Evolutionary conservation across 169 alveolate genomes (phyloP), one percentile per base, ranked within the genome.

Genomic region (Theileria orientalis): DNA sequence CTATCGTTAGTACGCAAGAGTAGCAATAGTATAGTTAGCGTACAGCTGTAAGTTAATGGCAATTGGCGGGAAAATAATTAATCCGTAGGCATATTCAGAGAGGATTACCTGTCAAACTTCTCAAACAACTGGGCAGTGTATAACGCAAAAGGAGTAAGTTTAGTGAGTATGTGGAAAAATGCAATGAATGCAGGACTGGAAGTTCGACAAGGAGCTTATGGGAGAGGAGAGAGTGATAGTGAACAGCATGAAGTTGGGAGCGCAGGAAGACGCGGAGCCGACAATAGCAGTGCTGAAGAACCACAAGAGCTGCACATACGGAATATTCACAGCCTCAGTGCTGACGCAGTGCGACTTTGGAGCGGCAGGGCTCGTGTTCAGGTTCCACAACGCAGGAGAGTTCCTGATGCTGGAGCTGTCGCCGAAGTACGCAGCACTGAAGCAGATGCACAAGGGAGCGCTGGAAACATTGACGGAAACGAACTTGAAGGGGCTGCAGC

Each of bases 291-390:
- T 84, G 40, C 83, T 90, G 47, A 84, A 82, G 56, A 88, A 87
- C 52, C 84, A 89, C 37, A 76, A 90, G 35, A 80, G 85, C 60
- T 92, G 95, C 67, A 87, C 83, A 3, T 62, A 70, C 19, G 95
- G 95, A 7, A 44, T 74, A 32, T 85, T 92, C 60, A 69, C 89
- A 6, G 88, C 86, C 56, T 71, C 90, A 16, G 35, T 90, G 32
- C 82, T 90, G 54, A 92, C 94, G 21, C 92, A 90, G 76, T 92
- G 94, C 46, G 91, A 83, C 6, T 56, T 59, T 47, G 95, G 95
- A 1, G 69, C 83, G 2, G 87, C 85, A 66, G 95, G 95, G 37
- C 83, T 91, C 1, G 82, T 89, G 19, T 76, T 92, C 47, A 86
- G 86, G 61, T 90, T 84, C 74, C 54, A 16, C 25, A 91, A 92